Evolutionary conservation across 176 grass and related monocot genomes (phyloP).

Genomic region (Neostapfia colusana): DNA sequence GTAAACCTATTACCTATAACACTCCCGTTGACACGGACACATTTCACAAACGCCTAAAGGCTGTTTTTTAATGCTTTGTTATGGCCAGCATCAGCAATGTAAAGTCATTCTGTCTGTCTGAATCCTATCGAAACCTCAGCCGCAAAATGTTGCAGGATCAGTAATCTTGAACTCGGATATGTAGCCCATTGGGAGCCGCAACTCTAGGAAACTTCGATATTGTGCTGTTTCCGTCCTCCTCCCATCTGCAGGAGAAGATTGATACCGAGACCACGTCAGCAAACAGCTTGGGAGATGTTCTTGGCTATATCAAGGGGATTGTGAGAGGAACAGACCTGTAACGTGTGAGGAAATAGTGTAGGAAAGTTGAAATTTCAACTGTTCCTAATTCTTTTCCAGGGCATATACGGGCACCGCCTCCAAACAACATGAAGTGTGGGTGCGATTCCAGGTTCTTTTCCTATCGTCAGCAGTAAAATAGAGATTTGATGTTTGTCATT

Average conservation of each 20-base stretch:
- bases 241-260: conserved; percentile 65
- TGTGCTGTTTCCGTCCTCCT: conserved; percentile 66
- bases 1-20: conserved; percentile 34
- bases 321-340: conserved; percentile 59
- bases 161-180: conserved; percentile 65
- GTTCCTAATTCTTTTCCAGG: conserved; percentile 90
- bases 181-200: conserved; percentile 83
- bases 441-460: conserved; percentile 78
- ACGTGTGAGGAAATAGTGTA: conserved; percentile 86
- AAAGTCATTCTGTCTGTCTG: conserved; percentile 28
- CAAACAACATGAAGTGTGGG: conserved; percentile 95
- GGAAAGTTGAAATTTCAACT: conserved; percentile 82
- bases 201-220: conserved; percentile 93
- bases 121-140: conserved; percentile 41
- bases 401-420: conserved; percentile 87
- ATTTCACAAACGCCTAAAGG: conserved; percentile 45
- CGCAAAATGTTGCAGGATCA: conserved; percentile 46
- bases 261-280: conserved; percentile 3
- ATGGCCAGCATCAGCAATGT: conserved; percentile 27
- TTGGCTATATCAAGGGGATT: neutral
- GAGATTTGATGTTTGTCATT: conserved; percentile 23
- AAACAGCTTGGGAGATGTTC: neutral
- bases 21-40: conserved; percentile 30
- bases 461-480: conserved; percentile 37
- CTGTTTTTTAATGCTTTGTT: conserved; percentile 27